Conservation (phyloP, 2,329 filamentous ascomycete species). For the Fusarium chuoi region DNA sequence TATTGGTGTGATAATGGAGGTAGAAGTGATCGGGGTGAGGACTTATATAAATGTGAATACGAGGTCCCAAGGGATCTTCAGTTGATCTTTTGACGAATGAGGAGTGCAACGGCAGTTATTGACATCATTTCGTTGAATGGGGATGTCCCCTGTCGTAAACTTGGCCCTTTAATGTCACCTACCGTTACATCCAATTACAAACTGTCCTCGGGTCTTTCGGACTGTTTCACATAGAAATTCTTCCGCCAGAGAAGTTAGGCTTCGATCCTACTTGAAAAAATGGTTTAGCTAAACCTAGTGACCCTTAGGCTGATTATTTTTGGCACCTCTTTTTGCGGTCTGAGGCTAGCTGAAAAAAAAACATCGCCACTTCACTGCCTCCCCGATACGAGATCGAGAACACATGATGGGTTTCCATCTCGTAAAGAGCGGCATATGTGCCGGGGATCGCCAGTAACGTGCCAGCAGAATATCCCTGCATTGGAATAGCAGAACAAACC, state of each 20-base stretch:
- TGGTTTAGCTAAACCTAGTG: fast-evolving
- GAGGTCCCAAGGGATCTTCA: slow-evolving; percentile 24
- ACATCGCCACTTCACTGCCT: slow-evolving; percentile 2
- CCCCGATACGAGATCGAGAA: background rate
- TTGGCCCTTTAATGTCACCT: background rate
- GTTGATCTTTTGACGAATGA: slow-evolving; percentile 28
- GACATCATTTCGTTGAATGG: slow-evolving; percentile 30
- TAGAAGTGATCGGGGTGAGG: background rate
- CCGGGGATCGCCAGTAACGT: slow-evolving; percentile 4
- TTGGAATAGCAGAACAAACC: background rate
- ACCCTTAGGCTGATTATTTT: fast-evolving
- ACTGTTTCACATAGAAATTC: slow-evolving; percentile 4
- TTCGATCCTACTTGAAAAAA: background rate
- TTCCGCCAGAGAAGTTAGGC: background rate
- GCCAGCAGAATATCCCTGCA: background rate
- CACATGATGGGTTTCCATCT: background rate
- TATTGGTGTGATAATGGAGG: background rate
- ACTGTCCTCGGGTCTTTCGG: background rate
- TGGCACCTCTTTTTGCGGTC: background rate
- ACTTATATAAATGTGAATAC: slow-evolving; percentile 22
- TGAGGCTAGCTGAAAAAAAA: background rate
- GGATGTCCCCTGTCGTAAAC: background rate
- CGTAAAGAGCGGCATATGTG: background rate
- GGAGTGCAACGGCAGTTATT: slow-evolving; percentile 14
- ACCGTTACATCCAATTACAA: background rate